Conservation (phyloP, 768 basidiomycete genomes). For the Boletus patriciae region DNA sequence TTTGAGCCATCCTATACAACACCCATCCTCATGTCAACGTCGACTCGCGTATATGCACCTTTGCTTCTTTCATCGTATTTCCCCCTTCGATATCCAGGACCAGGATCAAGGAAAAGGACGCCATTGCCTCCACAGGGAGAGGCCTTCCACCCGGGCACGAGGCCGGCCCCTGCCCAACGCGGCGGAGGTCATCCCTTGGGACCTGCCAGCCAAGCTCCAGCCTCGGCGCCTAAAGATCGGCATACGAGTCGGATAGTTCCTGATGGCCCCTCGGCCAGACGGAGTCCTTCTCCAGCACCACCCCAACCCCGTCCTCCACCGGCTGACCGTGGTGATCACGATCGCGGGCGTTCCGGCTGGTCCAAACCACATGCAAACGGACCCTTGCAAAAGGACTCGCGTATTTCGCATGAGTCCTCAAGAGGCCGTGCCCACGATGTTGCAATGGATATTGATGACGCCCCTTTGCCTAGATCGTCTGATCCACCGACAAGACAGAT, state of each 20-base stretch:
- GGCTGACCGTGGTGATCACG: constrained; percentile 16
- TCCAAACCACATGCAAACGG: constrained; percentile 13
- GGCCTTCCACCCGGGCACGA: constrained; percentile 27
- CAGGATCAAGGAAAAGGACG: constrained; percentile 35
- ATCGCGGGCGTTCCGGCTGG: constrained; percentile 17
- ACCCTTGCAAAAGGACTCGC: constrained; percentile 15
- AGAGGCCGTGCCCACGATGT: constrained; percentile 23
- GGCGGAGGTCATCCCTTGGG: constrained; percentile 9
- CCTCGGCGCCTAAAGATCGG: constrained; percentile 11
- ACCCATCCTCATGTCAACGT: constrained; percentile 30
- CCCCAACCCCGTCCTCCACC: constrained; percentile 2
- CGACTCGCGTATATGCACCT: constrained; percentile 23
- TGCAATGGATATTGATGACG: constrained; percentile 31
- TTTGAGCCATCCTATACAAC: constrained; percentile 29
- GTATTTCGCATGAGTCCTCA: constrained; percentile 19
- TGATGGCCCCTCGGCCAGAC: constrained; percentile 9
- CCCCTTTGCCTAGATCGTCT: constrained; percentile 20
- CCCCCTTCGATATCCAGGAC: constrained; percentile 23
- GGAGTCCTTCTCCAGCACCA: constrained; percentile 13
- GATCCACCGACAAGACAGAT: constrained; percentile 19
- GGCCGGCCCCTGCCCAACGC: constrained; percentile 11
- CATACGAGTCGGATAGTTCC: neutral
- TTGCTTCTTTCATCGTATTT: constrained; percentile 20
- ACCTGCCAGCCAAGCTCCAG: neutral
- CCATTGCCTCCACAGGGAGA: constrained; percentile 40